Base-by-base conservation (phyloP, 148 eudicot species). In the Rhododendron molle region DNA sequence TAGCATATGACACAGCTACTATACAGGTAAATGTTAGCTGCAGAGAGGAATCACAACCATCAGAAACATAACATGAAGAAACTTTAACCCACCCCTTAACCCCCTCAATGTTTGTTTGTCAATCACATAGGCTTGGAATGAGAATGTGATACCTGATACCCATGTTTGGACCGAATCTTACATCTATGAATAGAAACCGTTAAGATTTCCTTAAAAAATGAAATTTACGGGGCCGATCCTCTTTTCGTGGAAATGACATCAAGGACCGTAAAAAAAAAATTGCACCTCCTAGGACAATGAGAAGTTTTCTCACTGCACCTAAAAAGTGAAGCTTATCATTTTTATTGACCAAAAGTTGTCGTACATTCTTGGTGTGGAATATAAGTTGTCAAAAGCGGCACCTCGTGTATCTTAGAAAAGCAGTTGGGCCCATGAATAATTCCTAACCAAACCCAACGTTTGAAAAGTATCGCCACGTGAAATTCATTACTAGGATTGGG, bases 21-120 rank as follows among this genome's bases (percentile, higher is more conserved):
- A 88, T 60, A 88, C 92, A 92, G 62, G 86, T 43, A 65, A 89
- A 87, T 18, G 32, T 78, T 34, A 94, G 90, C 98, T 96, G 95
- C 91, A 88, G 71, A 71, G 46, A 36, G 23, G 50, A 52, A 50
- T 36, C 32, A 26, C 72, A 69, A 52, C 49, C 4, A 76, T 79
- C 65, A 80, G 87, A 40, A 65, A 46, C 16, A 30, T 52, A n/a
- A 15, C 47, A 52, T 11, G 20, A 52, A 73, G 52, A 52, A 76
- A 6, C 44, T 3, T 54, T 28, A 54, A 76, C 50, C 32, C 21
- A 38, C 43, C 44, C 13, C 3, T 11, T 4, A 21, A 56, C 26
- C 26, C 46, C n/a, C 40, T 56, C 28, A 18, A 40, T 38, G 20
- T 60, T 52, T 62, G 2, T 32, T 26, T 21, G 32, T 36, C 14